Conservation (phyloP, 2,329 filamentous ascomycete species). For the Neophaeococcomyces mojaviensis region DNA sequence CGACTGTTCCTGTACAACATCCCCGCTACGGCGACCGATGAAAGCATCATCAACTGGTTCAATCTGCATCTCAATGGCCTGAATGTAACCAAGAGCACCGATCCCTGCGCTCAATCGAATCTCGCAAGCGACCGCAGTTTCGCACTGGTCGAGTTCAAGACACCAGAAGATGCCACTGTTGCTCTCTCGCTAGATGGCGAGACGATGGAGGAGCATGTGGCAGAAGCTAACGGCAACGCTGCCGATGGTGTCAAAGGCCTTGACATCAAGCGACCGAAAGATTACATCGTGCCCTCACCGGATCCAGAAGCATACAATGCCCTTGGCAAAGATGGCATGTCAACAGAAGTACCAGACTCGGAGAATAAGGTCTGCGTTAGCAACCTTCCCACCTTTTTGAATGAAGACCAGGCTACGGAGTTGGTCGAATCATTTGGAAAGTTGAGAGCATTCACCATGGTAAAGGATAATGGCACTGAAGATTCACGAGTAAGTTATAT, state of each 20-base stretch:
- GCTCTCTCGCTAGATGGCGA: constrained; percentile 86
- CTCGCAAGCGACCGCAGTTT: constrained; percentile 72
- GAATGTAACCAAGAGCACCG: constrained; percentile 75
- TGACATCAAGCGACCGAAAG: constrained; percentile 78
- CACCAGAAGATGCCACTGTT: constrained; percentile 78
- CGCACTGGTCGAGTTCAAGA: constrained; percentile 85
- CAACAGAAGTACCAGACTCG: constrained; percentile 77
- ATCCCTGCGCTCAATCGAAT: constrained; percentile 79
- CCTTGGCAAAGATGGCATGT: constrained; percentile 58
- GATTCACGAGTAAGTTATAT: constrained; percentile 67
- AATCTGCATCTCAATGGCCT: constrained; percentile 95
- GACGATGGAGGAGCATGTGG: constrained; percentile 69
- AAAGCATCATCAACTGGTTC: constrained; percentile 74
- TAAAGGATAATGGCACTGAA: constrained; percentile 76
- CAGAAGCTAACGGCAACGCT: constrained; percentile 40
- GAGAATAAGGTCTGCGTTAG: constrained; percentile 91
- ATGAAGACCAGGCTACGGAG: constrained; percentile 85
- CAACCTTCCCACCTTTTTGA: constrained; percentile 80
- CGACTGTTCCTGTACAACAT: constrained; percentile 83
- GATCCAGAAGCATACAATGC: constrained; percentile 64
- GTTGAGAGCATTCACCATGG: constrained; percentile 82
- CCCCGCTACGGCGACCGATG: constrained; percentile 64
- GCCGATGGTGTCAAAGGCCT: constrained; percentile 52
- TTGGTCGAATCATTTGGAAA: constrained; percentile 85
- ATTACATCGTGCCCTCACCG: constrained; percentile 85